Evolutionary conservation across 805 yeast genomes (phyloP).

Genomic region (Ogataea siamensis): DNA sequence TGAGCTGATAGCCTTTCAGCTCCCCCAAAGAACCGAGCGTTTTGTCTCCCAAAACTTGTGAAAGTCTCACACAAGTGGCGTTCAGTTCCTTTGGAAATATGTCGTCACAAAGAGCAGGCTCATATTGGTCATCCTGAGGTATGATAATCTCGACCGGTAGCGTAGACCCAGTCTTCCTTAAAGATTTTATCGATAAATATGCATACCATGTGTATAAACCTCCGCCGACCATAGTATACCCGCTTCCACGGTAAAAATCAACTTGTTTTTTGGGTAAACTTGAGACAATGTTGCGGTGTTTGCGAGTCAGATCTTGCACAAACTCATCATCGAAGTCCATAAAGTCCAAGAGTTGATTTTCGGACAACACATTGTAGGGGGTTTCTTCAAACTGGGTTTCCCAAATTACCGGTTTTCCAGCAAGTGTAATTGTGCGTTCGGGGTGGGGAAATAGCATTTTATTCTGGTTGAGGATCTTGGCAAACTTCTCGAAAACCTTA

Average conservation of each 20-base stretch:
- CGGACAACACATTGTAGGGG: constrained; percentile 18
- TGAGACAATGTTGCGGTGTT: constrained; percentile 46
- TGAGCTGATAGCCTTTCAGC: constrained; percentile 38
- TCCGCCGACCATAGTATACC: constrained; percentile 44
- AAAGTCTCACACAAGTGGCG: constrained; percentile 42
- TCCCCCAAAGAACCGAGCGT: constrained; percentile 20
- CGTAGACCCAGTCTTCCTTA: constrained; percentile 42
- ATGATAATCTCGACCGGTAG: constrained; percentile 45
- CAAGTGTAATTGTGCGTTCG: constrained; percentile 14
- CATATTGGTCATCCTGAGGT: constrained; percentile 40
- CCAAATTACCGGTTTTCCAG: constrained; percentile 26
- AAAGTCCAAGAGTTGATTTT: constrained; percentile 10
- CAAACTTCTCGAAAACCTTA: constrained; percentile 11
- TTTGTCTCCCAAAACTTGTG: constrained; percentile 34
- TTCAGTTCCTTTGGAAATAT: constrained; percentile 38
- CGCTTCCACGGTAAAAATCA: constrained; percentile 27
- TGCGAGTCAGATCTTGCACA: constrained; percentile 40
- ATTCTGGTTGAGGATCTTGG: constrained; percentile 15
- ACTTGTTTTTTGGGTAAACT: constrained; percentile 43
- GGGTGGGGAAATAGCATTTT: constrained; percentile 22
- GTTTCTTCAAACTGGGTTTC: constrained; percentile 21
- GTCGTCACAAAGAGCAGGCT: constrained; percentile 35
- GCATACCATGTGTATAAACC: constrained; percentile 43
- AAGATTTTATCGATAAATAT: constrained; percentile 38
- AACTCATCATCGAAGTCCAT: constrained; percentile 39